Evolutionary conservation across 306 rosid genomes (phyloP), one percentile per base, ranked within the genome.

Genomic region (Trichosanthes cucumerina): DNA sequence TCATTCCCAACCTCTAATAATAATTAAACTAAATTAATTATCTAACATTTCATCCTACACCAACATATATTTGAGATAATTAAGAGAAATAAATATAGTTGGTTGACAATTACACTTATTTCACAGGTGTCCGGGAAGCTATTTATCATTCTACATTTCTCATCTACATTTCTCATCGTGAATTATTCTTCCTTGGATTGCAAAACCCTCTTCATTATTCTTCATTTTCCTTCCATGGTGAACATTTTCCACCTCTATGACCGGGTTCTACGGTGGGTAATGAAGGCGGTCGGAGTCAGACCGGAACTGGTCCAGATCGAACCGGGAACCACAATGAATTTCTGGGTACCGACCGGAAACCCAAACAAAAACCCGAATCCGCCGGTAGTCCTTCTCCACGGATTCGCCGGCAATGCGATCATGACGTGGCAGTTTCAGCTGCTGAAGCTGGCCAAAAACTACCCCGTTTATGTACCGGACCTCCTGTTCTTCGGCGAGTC

Each of bases 371-470:
- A 4, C 59, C 43, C 18, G 26, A 83, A 71, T 15, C 84, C 83
- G 10, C 81, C 83, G 10, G 75, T 83, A 12, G 86, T 88, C 0
- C 76, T 88, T 16, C 85, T 85, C 38, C 91, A 83, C 41, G 83
- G 89, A 0, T 88, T 88, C 39, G 84, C 80, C 14, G 34, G 33
- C 11, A 69, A 85, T 28, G 91, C 83, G 2, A 88, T 83, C 39
- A 7, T 81, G 7, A 88, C 86, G 14, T 85, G 90, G 88, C 85
- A 85, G 7, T 68, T 73, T 47, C 90, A 87, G 58, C 86, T 83
- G 14, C 74, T 83, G 0, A 73, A 81, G 4, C 46, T 87, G 0
- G 81, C 79, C 47, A 83, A 66, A 71, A 72, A 53, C 19, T 74
- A 85, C 83, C 50, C 72, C 12, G 80, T 87, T 24, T 87, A 85